These are phyloP conservation scores for Erysimum cheiranthoides DNA, from an alignment of 345 rosid species.

Conservation along the genomic window DNA sequence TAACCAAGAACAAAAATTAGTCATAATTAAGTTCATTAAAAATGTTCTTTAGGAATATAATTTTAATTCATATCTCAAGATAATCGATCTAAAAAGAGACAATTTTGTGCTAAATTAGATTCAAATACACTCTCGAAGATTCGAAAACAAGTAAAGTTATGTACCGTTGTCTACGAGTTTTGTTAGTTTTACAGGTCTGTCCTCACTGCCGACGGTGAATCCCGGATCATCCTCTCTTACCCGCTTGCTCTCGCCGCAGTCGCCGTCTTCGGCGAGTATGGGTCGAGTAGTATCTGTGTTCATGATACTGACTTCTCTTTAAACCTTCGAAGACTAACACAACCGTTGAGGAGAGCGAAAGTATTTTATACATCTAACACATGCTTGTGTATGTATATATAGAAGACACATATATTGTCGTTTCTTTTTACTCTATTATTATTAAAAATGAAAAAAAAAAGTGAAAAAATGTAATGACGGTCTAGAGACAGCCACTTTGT, in stretches of 20 bases:
- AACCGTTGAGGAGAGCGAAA: neutral
- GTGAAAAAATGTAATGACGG: slow-evolving; percentile 3
- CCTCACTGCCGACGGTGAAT: neutral
- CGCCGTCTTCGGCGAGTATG: slow-evolving; percentile 18
- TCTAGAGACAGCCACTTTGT: slow-evolving; percentile 1
- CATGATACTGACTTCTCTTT: slow-evolving; percentile 10
- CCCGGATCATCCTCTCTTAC: slow-evolving; percentile 14
- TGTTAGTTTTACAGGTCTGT: slow-evolving; percentile 22
- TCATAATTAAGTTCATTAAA: neutral
- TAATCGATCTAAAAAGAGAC: neutral
- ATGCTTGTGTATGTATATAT: slow-evolving; percentile 18
- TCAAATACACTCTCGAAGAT: neutral
- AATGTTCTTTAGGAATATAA: neutral
- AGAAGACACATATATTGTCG: neutral
- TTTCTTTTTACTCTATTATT: slow-evolving; percentile 17
- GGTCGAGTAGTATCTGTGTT: neutral
- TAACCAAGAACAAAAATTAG: no score
- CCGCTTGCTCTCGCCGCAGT: slow-evolving; percentile 23
- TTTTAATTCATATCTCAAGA: neutral
- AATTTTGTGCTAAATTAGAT: neutral
- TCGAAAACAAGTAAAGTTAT: neutral
- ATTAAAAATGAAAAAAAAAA: neutral
- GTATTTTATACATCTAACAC: slow-evolving; percentile 7
- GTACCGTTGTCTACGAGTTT: slow-evolving; percentile 33
- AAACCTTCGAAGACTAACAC: neutral